Conservation (phyloP, 192 early-diverging fungal genomes). For the Linderina pennispora region DNA sequence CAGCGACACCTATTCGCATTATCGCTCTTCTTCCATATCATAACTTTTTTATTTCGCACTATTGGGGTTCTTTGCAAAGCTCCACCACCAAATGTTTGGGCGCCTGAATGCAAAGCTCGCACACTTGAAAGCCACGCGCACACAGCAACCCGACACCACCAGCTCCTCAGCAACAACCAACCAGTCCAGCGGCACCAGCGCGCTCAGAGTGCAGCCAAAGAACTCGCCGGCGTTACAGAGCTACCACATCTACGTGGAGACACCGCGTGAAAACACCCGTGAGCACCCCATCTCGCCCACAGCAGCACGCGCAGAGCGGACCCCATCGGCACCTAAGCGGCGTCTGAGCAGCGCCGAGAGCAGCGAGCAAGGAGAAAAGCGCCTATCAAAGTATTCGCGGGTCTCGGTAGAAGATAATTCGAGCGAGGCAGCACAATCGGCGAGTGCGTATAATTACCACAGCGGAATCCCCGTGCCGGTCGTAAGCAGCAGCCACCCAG, state of each 20-base stretch:
- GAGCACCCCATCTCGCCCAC: constrained; percentile 18
- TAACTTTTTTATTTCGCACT: constrained; percentile 1
- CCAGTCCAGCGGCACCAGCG: not conserved
- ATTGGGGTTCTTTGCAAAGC: not conserved
- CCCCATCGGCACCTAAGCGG: constrained; percentile 22
- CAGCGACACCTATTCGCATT: no score
- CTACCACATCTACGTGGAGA: constrained; percentile 44
- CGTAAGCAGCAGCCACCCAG: not conserved
- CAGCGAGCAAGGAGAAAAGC: no score
- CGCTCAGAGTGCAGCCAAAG: not conserved
- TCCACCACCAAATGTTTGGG: constrained; percentile 42
- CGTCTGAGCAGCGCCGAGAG: constrained; percentile 35
- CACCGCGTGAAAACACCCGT: constrained; percentile 29
- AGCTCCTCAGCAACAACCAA: constrained; percentile 3
- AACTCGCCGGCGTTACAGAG: constrained; percentile 13
- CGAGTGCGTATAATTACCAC: not conserved
- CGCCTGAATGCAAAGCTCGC: constrained; percentile 48
- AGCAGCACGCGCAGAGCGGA: constrained; percentile 1
- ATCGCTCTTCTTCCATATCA: constrained; percentile 1
- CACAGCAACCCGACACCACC: constrained; percentile 22
- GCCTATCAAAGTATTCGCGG: no score
- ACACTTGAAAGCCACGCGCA: constrained; percentile 42
- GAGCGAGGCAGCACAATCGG: no score
- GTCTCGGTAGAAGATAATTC: no score
- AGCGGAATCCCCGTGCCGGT: not conserved